A percentile compares a stretch with the other conserved stretches of the same genome.
These are phyloP conservation scores for Striga hermonthica DNA, from an alignment of 305 asterid genomes.

Conservation along the genomic window DNA sequence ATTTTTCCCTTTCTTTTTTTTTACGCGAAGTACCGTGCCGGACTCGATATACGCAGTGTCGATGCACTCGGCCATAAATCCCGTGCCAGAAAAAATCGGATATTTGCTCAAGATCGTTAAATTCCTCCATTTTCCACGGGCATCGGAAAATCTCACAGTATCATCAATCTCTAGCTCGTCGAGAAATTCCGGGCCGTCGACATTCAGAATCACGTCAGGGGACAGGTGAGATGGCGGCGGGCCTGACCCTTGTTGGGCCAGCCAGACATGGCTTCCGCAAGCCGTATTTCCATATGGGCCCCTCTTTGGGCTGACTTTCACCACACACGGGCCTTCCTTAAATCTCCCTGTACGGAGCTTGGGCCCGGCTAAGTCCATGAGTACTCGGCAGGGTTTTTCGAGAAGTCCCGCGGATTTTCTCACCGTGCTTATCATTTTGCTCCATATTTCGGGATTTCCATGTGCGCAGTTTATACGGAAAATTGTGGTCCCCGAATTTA, in stretches of 20 bases:
- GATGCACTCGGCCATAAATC: conserved; percentile 60
- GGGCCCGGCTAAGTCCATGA: conserved; percentile 86
- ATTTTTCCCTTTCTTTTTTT: conserved; percentile 39
- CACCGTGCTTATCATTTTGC: conserved; percentile 48
- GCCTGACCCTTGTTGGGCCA: conserved; percentile 48
- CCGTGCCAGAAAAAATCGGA: conserved; percentile 59
- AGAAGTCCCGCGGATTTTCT: conserved; percentile 52
- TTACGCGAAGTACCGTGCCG: conserved; percentile 46
- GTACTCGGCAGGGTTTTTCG: conserved; percentile 69
- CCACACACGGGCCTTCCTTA: conserved; percentile 56
- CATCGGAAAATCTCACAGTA: conserved; percentile 53
- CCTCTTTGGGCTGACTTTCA: conserved; percentile 62
- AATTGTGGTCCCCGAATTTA: conserved; percentile 55
- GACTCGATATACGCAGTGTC: conserved; percentile 58
- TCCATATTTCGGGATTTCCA: conserved; percentile 60
- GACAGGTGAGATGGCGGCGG: conserved; percentile 65
- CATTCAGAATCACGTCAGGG: conserved; percentile 51
- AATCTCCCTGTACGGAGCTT: conserved; percentile 72
- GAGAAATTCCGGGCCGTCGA: conserved; percentile 55
- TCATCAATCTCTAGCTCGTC: conserved; percentile 44
- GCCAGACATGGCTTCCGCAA: conserved; percentile 61
- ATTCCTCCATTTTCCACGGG: conserved; percentile 51
- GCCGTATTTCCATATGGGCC: conserved; percentile 47
- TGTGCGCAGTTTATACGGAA: conserved; percentile 79
- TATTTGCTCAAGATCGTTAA: conserved; percentile 50